These are phyloP conservation scores for Acer negundo DNA, from an alignment of 345 rosid species.

Conservation along the genomic window DNA sequence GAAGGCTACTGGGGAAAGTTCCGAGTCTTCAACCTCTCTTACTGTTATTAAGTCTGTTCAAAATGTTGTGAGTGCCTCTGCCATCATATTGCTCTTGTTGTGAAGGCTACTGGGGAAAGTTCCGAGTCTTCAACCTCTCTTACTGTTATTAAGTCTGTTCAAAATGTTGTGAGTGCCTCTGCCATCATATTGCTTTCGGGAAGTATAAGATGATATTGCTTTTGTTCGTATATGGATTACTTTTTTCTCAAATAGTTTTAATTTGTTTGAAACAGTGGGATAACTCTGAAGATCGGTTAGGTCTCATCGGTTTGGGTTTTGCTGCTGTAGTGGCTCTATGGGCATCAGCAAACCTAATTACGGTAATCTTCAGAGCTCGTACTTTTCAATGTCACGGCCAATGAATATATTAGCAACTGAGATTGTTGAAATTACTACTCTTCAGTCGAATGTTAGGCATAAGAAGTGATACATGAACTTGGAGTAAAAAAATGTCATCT, in stretches of 20 bases:
- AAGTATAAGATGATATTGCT: constrained; percentile 9
- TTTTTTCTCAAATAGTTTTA: constrained; percentile 5
- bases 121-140: constrained; percentile 71
- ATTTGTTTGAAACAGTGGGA: constrained; percentile 60
- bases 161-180: constrained; percentile 58
- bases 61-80: constrained; percentile 55
- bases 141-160: constrained; percentile 54
- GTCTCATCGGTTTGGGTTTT: constrained; percentile 75
- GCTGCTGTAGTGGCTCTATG: constrained; percentile 69
- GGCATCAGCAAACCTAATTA: constrained; percentile 67
- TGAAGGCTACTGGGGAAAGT: constrained; percentile 63
- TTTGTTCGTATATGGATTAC: not conserved
- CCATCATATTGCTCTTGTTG: constrained; percentile 22
- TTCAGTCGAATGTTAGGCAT: not conserved
- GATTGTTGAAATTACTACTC: not conserved
- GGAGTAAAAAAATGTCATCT: not conserved
- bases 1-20: constrained; percentile 62
- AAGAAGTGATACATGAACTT: not conserved
- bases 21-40: constrained; percentile 69
- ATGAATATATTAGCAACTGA: not conserved
- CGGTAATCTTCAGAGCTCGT: constrained; percentile 42
- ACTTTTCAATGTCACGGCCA: constrained; percentile 8
- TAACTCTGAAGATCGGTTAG: constrained; percentile 76
- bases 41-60: constrained; percentile 57
- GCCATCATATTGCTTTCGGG: not conserved